Evolutionary conservation across 257 asterid species (phyloP).

Genomic region (Coffea canephora): DNA sequence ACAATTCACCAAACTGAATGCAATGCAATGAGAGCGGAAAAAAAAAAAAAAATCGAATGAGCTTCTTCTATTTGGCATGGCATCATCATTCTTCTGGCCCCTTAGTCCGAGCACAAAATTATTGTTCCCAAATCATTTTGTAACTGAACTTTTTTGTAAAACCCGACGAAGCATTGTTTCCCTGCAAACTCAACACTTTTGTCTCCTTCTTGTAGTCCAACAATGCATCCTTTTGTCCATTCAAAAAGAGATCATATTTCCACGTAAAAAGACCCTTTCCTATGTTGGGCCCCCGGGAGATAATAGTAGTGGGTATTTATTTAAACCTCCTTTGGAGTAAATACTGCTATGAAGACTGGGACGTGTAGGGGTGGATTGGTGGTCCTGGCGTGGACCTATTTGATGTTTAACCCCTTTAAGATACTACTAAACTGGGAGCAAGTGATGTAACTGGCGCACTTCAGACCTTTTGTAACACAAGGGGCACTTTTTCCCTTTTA

Average conservation of each 20-base stretch:
- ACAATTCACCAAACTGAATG: too few relatives aligned
- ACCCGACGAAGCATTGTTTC: conserved; percentile 27
- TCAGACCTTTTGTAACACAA: conserved; percentile 19
- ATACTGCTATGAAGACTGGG: not conserved
- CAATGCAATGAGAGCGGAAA: too few relatives aligned
- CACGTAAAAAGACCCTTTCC: too few relatives aligned
- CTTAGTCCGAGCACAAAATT: too few relatives aligned
- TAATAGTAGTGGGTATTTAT: not conserved
- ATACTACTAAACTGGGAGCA: conserved; percentile 26
- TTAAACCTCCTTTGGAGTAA: too few relatives aligned
- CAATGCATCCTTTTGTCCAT: conserved; percentile 6
- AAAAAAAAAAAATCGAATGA: too few relatives aligned
- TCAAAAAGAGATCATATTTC: too few relatives aligned
- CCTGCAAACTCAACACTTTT: conserved; percentile 23
- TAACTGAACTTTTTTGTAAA: not conserved
- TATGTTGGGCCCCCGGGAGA: too few relatives aligned
- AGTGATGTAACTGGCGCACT: conserved; percentile 21
- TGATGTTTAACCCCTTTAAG: conserved; percentile 24
- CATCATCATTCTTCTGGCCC: too few relatives aligned
- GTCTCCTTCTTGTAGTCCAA: conserved; percentile 16
- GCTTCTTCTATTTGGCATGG: too few relatives aligned
- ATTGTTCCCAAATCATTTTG: not conserved
- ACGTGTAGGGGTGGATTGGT: not conserved
- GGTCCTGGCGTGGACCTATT: conserved; percentile 23
- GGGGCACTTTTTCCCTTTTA: conserved; percentile 17